These are phyloP conservation scores for Phytopythium montanum DNA, from an alignment of 352 stramenopile genomes.

Conservation along the genomic window DNA sequence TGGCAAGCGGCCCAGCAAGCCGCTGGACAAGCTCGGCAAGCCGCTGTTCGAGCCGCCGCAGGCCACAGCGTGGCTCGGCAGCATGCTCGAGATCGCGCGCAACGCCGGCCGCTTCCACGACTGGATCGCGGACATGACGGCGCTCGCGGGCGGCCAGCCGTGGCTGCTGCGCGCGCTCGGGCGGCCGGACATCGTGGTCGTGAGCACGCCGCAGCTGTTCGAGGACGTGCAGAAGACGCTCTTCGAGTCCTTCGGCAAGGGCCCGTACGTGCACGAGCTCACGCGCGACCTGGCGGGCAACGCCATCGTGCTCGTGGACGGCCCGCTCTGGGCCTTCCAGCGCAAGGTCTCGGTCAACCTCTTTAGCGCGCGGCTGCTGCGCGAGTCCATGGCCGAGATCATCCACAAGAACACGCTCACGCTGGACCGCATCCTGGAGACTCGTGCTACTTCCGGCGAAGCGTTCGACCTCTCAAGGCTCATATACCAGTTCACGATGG, in stretches of 20 bases:
- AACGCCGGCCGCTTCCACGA: constrained; percentile 45
- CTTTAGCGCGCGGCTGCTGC: constrained; percentile 34
- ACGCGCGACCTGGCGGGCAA: constrained; percentile 38
- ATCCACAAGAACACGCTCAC: constrained; percentile 31
- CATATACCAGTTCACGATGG: constrained; percentile 37
- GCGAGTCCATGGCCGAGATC: constrained; percentile 33
- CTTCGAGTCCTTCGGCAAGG: constrained; percentile 45
- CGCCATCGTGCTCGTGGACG: constrained; percentile 42
- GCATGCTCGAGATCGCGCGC: constrained; percentile 28
- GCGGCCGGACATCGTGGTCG: constrained; percentile 21
- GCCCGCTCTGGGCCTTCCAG: constrained; percentile 34
- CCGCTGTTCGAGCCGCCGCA: constrained; percentile 9
- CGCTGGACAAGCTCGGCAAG: not conserved
- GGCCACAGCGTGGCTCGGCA: constrained; percentile 23
- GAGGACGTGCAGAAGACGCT: constrained; percentile 53
- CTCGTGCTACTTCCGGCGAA: constrained; percentile 5
- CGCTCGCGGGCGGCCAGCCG: constrained; percentile 31
- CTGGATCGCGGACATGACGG: constrained; percentile 47
- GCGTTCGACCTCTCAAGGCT: constrained; percentile 23
- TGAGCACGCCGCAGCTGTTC: constrained; percentile 24
- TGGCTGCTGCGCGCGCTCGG: constrained; percentile 50
- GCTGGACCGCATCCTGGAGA: constrained; percentile 21
- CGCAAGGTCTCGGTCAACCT: constrained; percentile 32
- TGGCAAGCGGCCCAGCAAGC: not conserved
- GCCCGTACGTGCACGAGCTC: constrained; percentile 33